Percentiles rank a stretch among this genome's conserved stretches.
Conservation (phyloP, 2,329 filamentous ascomycete genomes). For the Exophiala oligosperma region DNA sequence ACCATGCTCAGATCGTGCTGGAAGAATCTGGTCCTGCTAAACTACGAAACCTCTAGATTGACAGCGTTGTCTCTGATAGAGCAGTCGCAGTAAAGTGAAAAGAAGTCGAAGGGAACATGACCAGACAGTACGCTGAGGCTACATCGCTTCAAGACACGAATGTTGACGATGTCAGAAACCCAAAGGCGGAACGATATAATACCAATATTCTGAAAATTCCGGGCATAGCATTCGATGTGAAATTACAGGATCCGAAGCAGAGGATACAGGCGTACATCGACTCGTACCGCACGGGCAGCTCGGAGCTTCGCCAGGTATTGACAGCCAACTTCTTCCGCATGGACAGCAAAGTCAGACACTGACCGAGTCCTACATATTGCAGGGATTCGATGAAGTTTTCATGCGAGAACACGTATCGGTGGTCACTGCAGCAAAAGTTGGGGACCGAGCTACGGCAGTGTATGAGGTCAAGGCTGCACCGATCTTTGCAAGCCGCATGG, state of each 20-base stretch:
- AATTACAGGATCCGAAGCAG: slow-evolving; percentile 32
- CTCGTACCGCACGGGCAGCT: slow-evolving; percentile 8
- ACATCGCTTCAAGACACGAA: no score
- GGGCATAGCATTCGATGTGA: slow-evolving; percentile 22
- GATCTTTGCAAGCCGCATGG: slow-evolving; percentile 17
- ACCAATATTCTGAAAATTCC: slow-evolving; percentile 27
- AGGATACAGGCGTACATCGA: slow-evolving; percentile 16
- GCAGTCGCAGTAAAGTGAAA: no score
- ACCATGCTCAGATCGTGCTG: no score
- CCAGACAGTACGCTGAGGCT: no score
- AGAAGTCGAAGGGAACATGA: no score
- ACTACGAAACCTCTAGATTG: no score
- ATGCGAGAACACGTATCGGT: slow-evolving; percentile 15
- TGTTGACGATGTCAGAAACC: no score
- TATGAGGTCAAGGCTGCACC: slow-evolving; percentile 18
- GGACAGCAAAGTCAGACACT: background rate
- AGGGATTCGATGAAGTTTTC: slow-evolving; percentile 19
- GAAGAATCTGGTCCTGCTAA: no score
- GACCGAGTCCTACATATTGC: background rate
- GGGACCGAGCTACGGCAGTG: slow-evolving; percentile 6
- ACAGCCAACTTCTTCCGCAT: background rate
- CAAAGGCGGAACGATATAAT: slow-evolving; percentile 7
- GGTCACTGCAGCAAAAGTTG: slow-evolving; percentile 9
- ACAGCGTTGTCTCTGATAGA: no score
- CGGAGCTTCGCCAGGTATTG: background rate